A percentile compares a stretch with the other conserved stretches of the same genome.
phyloP scores from a whole-genome alignment of 1,139 yeast genomes.

The Saccharomyces hybrid region DNA sequence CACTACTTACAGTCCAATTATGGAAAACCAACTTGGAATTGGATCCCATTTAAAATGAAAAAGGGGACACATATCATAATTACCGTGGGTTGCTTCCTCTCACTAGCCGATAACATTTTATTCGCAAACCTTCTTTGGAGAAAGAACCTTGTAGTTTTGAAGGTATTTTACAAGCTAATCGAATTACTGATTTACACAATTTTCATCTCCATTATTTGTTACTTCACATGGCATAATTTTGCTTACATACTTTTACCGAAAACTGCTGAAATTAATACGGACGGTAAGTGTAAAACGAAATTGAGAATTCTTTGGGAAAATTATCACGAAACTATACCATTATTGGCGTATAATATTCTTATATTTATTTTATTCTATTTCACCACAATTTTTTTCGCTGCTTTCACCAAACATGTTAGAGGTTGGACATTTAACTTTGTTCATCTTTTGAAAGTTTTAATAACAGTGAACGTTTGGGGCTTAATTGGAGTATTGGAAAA shows the following conservation, averaged over 20 bases:
- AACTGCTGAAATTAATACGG: slow-evolving; percentile 3
- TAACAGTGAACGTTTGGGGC: slow-evolving; percentile 31
- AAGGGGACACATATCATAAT: neutral
- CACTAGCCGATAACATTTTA: slow-evolving; percentile 7
- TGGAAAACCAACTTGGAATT: slow-evolving; percentile 1
- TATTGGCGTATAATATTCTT: slow-evolving; percentile 20
- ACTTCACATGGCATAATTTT: slow-evolving; percentile 23
- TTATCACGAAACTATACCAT: slow-evolving; percentile 24
- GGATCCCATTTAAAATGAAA: neutral
- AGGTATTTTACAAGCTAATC: slow-evolving; percentile 9
- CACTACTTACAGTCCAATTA: slow-evolving; percentile 1
- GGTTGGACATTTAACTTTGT: slow-evolving; percentile 23
- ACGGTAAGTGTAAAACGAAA: slow-evolving; percentile 1
- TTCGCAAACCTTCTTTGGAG: slow-evolving; percentile 14
- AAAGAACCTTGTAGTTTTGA: slow-evolving; percentile 2
- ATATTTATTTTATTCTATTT: slow-evolving; percentile 15
- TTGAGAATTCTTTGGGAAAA: slow-evolving; percentile 20
- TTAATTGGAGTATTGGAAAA: slow-evolving; percentile 25
- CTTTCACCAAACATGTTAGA: slow-evolving; percentile 2
- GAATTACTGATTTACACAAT: slow-evolving; percentile 16
- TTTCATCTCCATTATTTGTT: slow-evolving; percentile 13
- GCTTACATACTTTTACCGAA: slow-evolving; percentile 21
- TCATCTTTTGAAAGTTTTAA: slow-evolving; percentile 21
- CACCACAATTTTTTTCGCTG: slow-evolving; percentile 14
- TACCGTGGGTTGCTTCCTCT: neutral